Percentiles rank a stretch among this genome's conserved stretches.
These are phyloP conservation scores for Porphyra umbilicalis DNA, from an alignment of 31 red algal species.

Conservation along the genomic window DNA sequence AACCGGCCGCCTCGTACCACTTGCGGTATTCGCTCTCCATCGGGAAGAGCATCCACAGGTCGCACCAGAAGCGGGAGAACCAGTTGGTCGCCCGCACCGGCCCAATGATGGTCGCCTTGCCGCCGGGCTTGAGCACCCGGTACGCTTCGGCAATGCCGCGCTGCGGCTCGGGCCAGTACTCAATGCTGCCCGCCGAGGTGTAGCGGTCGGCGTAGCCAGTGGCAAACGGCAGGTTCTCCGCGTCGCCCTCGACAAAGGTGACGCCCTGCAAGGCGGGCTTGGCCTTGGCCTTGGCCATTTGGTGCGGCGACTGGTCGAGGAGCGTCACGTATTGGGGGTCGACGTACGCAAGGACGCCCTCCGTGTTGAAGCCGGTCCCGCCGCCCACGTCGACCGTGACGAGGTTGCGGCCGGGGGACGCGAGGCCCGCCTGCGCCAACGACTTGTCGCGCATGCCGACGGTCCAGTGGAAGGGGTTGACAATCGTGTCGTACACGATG, in stretches of 20 bases:
- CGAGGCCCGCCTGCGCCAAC: slow-evolving; percentile 61
- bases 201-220: slow-evolving; percentile 71
- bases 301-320: slow-evolving; percentile 89
- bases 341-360: slow-evolving; percentile 79
- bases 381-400: slow-evolving; percentile 83
- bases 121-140: slow-evolving; percentile 84
- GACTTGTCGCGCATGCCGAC: slow-evolving; percentile 85
- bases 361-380: slow-evolving; percentile 92
- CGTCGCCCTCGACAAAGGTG: slow-evolving; percentile 89
- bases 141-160: slow-evolving; percentile 89
- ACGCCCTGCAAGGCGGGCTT: slow-evolving; percentile 69
- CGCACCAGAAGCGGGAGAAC: slow-evolving; percentile 94
- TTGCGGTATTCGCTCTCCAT: slow-evolving; percentile 85
- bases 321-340: slow-evolving; percentile 66
- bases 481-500: slow-evolving; percentile 94
- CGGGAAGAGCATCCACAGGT: slow-evolving; percentile 97
- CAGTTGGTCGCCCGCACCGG: slow-evolving; percentile 91
- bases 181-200: slow-evolving; percentile 85
- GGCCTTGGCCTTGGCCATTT: slow-evolving; percentile 81
- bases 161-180: slow-evolving; percentile 99
- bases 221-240: slow-evolving; percentile 77
- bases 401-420: slow-evolving; percentile 49
- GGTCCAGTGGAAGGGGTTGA: slow-evolving; percentile 99
- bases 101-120: slow-evolving; percentile 85
- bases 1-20: slow-evolving; percentile 88